Evolutionary conservation across 2,329 filamentous ascomycete genomes (phyloP).

Genomic region (Incumbomyces delicatus): DNA sequence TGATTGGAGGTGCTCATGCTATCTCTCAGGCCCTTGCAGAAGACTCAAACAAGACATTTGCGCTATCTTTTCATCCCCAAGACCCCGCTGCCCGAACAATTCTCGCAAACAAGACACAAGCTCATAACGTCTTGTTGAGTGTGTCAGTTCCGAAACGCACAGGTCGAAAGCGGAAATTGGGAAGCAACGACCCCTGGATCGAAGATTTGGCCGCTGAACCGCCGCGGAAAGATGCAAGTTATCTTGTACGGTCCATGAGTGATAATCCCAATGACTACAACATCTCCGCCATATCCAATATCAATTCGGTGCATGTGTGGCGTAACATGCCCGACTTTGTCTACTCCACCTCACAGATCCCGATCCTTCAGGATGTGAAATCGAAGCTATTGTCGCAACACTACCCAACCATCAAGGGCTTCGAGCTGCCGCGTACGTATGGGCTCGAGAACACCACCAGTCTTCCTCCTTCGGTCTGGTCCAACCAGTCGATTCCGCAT

Average conservation of each 20-base stretch:
- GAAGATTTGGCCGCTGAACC: slow-evolving; percentile 31
- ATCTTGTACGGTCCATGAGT: slow-evolving; percentile 53
- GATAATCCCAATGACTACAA: slow-evolving; percentile 61
- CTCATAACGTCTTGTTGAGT: slow-evolving; percentile 78
- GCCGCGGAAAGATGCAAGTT: slow-evolving; percentile 42
- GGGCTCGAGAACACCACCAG: slow-evolving; percentile 57
- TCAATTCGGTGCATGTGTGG: slow-evolving; percentile 78
- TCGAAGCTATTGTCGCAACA: slow-evolving; percentile 62
- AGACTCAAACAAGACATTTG: slow-evolving; percentile 41
- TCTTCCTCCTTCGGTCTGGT: slow-evolving; percentile 49
- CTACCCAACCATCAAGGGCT: slow-evolving; percentile 54
- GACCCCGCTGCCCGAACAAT: slow-evolving; percentile 71
- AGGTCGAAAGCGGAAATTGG: slow-evolving; percentile 73
- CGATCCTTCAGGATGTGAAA: slow-evolving; percentile 61
- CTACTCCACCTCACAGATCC: slow-evolving; percentile 58
- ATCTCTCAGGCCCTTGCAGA: slow-evolving; percentile 45
- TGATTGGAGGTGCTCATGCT: slow-evolving; percentile 48
- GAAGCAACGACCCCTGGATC: slow-evolving; percentile 57
- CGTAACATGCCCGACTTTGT: slow-evolving; percentile 76
- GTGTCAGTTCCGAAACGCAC: slow-evolving; percentile 79
- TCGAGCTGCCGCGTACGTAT: slow-evolving; percentile 56
- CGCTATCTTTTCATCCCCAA: slow-evolving; percentile 68
- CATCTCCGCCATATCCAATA: slow-evolving; percentile 59
- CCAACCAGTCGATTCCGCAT: slow-evolving; percentile 22
- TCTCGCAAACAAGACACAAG: slow-evolving; percentile 62